A percentile compares a stretch with the other conserved stretches of the same genome.
These are phyloP conservation scores for Fusarium solani-melongenae DNA, from an alignment of 2,329 filamentous ascomycete species.

Conservation along the genomic window DNA sequence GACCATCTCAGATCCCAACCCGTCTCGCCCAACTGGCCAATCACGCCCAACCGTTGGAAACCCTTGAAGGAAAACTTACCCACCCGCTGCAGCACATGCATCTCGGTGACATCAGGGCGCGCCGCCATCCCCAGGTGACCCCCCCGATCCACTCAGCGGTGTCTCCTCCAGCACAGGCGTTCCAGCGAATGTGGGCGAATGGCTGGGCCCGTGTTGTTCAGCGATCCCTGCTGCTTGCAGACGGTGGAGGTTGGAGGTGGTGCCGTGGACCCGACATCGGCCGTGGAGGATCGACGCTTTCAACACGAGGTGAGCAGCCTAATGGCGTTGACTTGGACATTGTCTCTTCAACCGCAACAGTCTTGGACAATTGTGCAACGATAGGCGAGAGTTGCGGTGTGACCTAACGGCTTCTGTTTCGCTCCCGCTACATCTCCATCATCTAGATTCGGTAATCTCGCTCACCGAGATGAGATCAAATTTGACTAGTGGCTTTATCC, in stretches of 20 bases:
- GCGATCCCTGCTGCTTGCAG: conserved; percentile 24
- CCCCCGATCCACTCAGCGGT: neutral
- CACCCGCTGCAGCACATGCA: conserved; percentile 12
- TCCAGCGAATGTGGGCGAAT: conserved; percentile 30
- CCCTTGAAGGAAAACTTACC: neutral
- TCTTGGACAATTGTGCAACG: conserved; percentile 7
- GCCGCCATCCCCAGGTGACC: conserved; percentile 21
- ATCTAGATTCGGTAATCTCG: conserved; percentile 23
- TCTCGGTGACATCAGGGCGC: conserved; percentile 32
- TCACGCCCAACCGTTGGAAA: conserved; percentile 11
- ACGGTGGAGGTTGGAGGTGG: neutral
- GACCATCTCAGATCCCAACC: conserved; percentile 30
- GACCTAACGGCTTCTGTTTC: neutral
- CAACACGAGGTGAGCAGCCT: neutral
- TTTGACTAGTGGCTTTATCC: conserved; percentile 12
- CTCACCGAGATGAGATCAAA: conserved; percentile 23
- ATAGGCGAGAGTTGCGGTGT: conserved; percentile 15
- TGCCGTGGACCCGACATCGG: conserved; percentile 34
- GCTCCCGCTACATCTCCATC: neutral
- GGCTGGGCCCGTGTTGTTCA: conserved; percentile 33
- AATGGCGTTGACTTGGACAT: neutral
- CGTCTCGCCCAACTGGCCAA: conserved; percentile 16
- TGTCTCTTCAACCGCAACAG: neutral
- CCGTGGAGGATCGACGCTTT: neutral
- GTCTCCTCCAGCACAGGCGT: neutral